Evolutionary conservation across 108 stramenopile species (phyloP).

Genomic region (Mayamaea pseudoterrestris): DNA sequence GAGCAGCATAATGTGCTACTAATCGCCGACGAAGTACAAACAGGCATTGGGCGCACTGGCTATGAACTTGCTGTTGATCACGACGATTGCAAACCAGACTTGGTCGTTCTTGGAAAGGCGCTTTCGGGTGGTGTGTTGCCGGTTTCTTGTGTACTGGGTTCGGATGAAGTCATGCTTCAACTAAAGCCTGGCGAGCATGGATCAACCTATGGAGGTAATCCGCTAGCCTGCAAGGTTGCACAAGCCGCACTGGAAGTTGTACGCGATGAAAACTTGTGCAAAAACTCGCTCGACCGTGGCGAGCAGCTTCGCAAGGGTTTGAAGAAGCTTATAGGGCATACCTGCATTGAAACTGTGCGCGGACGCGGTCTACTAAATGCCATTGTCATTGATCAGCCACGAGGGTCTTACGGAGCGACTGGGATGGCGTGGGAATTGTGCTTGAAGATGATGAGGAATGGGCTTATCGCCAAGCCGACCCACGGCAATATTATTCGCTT

Average conservation of each 20-base stretch:
- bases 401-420: conserved; percentile 71
- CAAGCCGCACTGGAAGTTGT: conserved; percentile 91
- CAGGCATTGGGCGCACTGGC: conserved; percentile 95
- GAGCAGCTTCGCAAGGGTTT: conserved; percentile 81
- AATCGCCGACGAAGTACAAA: conserved; percentile 99
- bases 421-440: conserved; percentile 92
- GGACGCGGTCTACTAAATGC: conserved; percentile 96
- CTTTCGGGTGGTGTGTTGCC: conserved; percentile 96
- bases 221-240: conserved; percentile 96
- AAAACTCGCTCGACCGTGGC: conserved; percentile 80
- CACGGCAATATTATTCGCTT: conserved; percentile 99
- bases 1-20: conserved; percentile 90
- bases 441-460: conserved; percentile 78
- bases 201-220: conserved; percentile 98
- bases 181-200: conserved; percentile 98
- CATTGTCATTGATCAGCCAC: conserved; percentile 90
- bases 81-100: conserved; percentile 90
- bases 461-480: conserved; percentile 97
- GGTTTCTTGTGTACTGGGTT: conserved; percentile 92
- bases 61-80: conserved; percentile 84
- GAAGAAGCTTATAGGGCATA: conserved; percentile 25
- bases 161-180: conserved; percentile 93
- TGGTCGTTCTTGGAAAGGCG: conserved; percentile 92
- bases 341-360: conserved; percentile 65
- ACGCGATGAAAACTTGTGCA: conserved; percentile 86